phyloP scores from a whole-genome alignment of 2,329 filamentous ascomycete species.

The Rhynchosporium secalis region DNA sequence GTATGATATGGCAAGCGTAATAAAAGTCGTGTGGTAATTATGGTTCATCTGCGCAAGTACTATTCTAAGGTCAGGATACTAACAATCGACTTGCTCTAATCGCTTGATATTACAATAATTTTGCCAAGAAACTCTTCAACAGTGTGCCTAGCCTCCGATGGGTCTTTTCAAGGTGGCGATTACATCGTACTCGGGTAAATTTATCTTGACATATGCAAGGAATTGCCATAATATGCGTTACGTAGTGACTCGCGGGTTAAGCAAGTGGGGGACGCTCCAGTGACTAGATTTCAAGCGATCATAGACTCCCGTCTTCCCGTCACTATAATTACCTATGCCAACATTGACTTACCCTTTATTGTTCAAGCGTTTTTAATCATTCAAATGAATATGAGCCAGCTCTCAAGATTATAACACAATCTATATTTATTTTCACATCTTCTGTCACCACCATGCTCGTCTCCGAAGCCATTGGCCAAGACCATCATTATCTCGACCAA shows the following conservation, averaged over 20 bases:
- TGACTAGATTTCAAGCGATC: neutral
- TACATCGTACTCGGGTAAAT: neutral
- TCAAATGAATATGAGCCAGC: neutral
- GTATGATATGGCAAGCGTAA: too few species aligned
- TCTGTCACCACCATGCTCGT: conserved; percentile 12
- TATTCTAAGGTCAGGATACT: too few species aligned
- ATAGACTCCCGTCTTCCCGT: neutral
- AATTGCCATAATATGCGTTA: neutral
- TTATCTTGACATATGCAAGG: neutral
- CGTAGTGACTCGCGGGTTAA: neutral
- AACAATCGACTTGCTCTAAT: too few species aligned
- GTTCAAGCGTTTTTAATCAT: too few species aligned
- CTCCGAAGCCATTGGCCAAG: conserved; percentile 41
- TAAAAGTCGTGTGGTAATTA: too few species aligned
- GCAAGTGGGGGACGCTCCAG: neutral
- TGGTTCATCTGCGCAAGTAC: too few species aligned
- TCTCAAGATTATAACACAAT: neutral
- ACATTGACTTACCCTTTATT: neutral
- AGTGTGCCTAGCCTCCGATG: too few species aligned
- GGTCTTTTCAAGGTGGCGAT: too few species aligned
- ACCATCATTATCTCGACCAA: conserved; percentile 42
- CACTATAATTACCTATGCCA: neutral
- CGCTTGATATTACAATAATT: too few species aligned
- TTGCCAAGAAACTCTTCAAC: too few species aligned
- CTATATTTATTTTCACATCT: too few species aligned